Evolutionary conservation across 805 yeast genomes (phyloP).

Genomic region (Myxozyma lipomycoides): DNA sequence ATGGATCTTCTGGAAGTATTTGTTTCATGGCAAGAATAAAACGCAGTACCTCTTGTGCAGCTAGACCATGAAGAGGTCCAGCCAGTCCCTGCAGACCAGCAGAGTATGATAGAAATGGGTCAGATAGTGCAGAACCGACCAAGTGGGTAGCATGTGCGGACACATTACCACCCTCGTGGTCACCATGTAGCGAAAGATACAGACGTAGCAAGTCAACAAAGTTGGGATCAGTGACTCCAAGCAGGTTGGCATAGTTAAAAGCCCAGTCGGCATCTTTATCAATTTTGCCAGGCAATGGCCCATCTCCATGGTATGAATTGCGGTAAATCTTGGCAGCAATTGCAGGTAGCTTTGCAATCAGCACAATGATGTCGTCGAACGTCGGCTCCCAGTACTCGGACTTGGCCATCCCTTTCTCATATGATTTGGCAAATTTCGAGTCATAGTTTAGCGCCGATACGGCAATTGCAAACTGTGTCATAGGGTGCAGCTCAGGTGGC

Average conservation of each 20-base stretch:
- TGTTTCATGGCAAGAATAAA: constrained; percentile 61
- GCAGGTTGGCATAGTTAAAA: constrained; percentile 60
- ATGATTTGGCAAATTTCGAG: constrained; percentile 66
- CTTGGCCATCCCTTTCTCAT: constrained; percentile 66
- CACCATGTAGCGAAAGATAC: constrained; percentile 71
- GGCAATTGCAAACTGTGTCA: constrained; percentile 78
- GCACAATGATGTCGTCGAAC: constrained; percentile 64
- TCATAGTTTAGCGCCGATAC: constrained; percentile 68
- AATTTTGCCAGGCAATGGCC: constrained; percentile 47
- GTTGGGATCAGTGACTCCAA: constrained; percentile 51
- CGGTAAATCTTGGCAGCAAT: constrained; percentile 72
- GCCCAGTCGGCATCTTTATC: constrained; percentile 63
- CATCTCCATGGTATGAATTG: constrained; percentile 51
- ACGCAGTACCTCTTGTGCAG: constrained; percentile 79
- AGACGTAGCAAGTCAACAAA: constrained; percentile 69
- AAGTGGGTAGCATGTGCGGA: constrained; percentile 78
- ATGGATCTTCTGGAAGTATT: constrained; percentile 35
- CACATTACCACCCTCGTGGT: constrained; percentile 82
- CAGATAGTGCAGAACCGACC: constrained; percentile 76
- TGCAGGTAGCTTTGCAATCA: constrained; percentile 70
- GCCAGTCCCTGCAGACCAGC: constrained; percentile 82
- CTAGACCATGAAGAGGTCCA: constrained; percentile 82
- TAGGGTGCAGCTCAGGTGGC: constrained; percentile 71
- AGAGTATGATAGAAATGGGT: constrained; percentile 69
- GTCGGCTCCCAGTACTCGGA: constrained; percentile 70